Evolutionary conservation across 2,329 filamentous ascomycete species (phyloP).

Genomic region (Diaporthe ampelina): DNA sequence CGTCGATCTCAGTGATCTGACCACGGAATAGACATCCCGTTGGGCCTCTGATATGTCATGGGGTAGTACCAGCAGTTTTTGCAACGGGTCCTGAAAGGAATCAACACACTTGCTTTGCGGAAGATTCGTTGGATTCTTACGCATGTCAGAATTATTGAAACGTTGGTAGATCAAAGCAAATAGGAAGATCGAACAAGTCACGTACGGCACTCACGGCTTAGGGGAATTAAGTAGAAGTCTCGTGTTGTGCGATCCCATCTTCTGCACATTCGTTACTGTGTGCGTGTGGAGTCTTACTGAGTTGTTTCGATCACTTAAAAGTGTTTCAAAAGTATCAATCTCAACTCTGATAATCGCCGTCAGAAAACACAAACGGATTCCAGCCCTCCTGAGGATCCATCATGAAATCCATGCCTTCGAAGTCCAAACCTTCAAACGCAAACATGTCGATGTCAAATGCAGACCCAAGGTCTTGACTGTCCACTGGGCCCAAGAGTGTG

Average conservation of each 20-base stretch:
- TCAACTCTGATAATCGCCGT: neutral
- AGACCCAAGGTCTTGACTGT: neutral
- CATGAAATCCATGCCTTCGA: neutral
- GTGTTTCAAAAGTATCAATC: neutral
- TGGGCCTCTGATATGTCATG: neutral
- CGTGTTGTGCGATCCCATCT: too few relatives aligned
- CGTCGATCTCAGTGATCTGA: neutral
- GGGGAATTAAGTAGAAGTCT: too few relatives aligned
- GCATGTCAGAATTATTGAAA: too few relatives aligned
- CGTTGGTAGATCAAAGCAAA: too few relatives aligned
- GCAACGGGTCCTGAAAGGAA: too few relatives aligned
- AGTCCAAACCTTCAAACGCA: neutral
- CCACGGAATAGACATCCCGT: neutral
- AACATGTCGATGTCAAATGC: neutral
- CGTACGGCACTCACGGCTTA: too few relatives aligned
- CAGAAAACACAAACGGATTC: conserved; percentile 14
- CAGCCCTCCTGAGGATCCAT: conserved; percentile 4
- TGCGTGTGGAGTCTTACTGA: too few relatives aligned
- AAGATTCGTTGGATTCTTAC: too few relatives aligned
- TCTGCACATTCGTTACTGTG: too few relatives aligned
- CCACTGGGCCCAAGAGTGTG: neutral
- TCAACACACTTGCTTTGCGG: too few relatives aligned
- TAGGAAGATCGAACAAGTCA: too few relatives aligned
- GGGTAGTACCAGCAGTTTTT: neutral
- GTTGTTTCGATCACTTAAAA: too few relatives aligned